Evolutionary conservation across 2,329 filamentous ascomycete genomes (phyloP), one percentile per base, ranked within the genome.

Genomic region (Alternaria alternata): DNA sequence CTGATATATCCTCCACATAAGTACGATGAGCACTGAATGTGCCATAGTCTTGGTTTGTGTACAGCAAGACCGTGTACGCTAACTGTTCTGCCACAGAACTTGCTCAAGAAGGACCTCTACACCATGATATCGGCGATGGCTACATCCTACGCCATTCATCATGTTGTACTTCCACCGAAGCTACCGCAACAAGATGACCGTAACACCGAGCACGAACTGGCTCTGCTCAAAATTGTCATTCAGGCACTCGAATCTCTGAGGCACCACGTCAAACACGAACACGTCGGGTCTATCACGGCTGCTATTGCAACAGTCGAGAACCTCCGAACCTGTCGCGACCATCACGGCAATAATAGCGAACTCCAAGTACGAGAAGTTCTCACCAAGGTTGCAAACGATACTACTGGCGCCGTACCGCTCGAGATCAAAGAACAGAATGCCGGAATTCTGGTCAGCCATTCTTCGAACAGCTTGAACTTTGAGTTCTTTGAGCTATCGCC

Each of bases 131-230:
- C 53, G n/a, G 34, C 36, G 3, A 32, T 5, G 32, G 51, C 55
- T 12, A 62, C 59, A 5, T 30, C 54, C 11, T 70, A 70, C 34
- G 51, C 65, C 5, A 41, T 59, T 26, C 57, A 84, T 38, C 82
- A 86, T 65, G 68, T 85, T 1, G 83, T 85, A 20, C 76, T 86
- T 0, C 84, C 84, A 0, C 81, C 83, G 1, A 76, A 82, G 41
- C 71, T 85, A 0, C 84, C 83, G 0, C 78, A 84, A 49, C 28
- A 55, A 6, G 47, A 75, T 30, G 79, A 81, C 22, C 52, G 41
- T 2, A 34, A 61, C 11, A 18, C 55, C 8, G 26, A 16, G 11
- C 22, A 62, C 9, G 71, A 74, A n/a, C n/a, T 18, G 3, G 43
- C 32, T 1, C 63, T 75, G 1, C 26, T 74, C 8, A 28, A 62